A percentile compares a stretch with the other conserved stretches of the same genome.
phyloP scores from a whole-genome alignment of 2,329 filamentous ascomycete genomes.

The Colletotrichum sp. region DNA sequence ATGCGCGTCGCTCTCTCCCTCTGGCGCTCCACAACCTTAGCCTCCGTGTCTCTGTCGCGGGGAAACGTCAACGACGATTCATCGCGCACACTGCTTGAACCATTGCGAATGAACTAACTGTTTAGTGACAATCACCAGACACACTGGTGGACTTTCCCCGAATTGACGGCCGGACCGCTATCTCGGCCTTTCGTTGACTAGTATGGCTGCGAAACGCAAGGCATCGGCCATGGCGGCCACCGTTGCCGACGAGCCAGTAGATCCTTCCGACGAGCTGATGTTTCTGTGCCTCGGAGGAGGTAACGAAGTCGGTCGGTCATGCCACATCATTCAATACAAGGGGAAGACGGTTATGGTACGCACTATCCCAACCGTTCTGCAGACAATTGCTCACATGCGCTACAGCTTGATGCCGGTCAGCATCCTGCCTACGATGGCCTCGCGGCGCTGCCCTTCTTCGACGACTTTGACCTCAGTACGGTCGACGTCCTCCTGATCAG shows the following conservation, averaged over 20 bases:
- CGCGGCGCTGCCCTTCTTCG: constrained; percentile 93
- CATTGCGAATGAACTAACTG: constrained; percentile 2
- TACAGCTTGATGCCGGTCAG: constrained; percentile 91
- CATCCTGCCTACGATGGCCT: constrained; percentile 96
- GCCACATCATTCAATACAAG: constrained; percentile 98
- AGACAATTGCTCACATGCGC: background rate
- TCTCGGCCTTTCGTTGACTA: constrained; percentile 2
- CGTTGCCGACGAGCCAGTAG: constrained; percentile 77
- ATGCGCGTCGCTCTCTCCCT: constrained; percentile 11
- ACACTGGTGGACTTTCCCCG: background rate
- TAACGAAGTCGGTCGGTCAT: constrained; percentile 96
- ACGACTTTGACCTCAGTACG: constrained; percentile 96
- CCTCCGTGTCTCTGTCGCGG: background rate
- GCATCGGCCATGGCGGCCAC: constrained; percentile 73
- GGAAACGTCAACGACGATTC: background rate
- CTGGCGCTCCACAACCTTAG: background rate
- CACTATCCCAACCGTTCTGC: background rate
- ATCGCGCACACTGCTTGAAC: background rate
- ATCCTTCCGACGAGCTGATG: constrained; percentile 91
- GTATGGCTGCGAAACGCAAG: constrained; percentile 94
- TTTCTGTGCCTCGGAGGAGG: constrained; percentile 94
- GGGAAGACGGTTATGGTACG: constrained; percentile 97
- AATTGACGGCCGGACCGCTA: background rate
- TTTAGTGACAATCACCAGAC: background rate
- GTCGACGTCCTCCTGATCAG: constrained; percentile 97